Percentiles rank a stretch among this genome's conserved stretches.
Evolutionary conservation across 306 rosid genomes (phyloP).

Genomic region (Heteromeles arbutifolia): DNA sequence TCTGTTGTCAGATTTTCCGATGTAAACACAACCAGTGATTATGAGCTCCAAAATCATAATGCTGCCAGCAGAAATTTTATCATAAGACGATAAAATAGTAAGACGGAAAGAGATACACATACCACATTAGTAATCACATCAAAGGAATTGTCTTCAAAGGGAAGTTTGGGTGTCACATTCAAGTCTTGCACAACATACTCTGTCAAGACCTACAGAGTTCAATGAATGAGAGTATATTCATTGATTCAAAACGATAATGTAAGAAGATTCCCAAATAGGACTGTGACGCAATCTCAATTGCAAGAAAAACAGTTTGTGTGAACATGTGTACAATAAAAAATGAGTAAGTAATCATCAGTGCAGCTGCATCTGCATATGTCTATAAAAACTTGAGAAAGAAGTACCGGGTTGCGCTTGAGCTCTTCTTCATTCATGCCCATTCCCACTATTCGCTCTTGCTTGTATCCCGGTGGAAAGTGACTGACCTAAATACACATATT

Average conservation of each 20-base stretch:
- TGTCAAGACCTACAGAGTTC: conserved; percentile 58
- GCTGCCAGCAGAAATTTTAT: not conserved
- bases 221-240: not conserved
- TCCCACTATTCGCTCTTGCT: conserved; percentile 66
- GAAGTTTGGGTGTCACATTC: conserved; percentile 61
- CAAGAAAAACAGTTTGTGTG: not conserved
- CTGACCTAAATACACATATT: conserved; percentile 51
- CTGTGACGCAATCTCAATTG: not conserved
- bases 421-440: conserved; percentile 81
- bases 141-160: conserved; percentile 67
- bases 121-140: conserved; percentile 74
- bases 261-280: not conserved
- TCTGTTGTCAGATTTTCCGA: too few relatives aligned
- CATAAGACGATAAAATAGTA: not conserved
- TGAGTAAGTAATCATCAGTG: not conserved
- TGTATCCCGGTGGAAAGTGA: conserved; percentile 80
- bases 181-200: conserved; percentile 61
- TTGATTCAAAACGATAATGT: not conserved
- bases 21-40: not conserved
- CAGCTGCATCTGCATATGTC: too few relatives aligned
- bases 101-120: conserved; percentile 7
- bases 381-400: not conserved
- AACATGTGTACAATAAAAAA: not conserved
- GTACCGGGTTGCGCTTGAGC: conserved; percentile 62
- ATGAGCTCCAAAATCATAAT: not conserved